phyloP scores from a whole-genome alignment of 805 yeast genomes.

The Spathaspora girioi region DNA sequence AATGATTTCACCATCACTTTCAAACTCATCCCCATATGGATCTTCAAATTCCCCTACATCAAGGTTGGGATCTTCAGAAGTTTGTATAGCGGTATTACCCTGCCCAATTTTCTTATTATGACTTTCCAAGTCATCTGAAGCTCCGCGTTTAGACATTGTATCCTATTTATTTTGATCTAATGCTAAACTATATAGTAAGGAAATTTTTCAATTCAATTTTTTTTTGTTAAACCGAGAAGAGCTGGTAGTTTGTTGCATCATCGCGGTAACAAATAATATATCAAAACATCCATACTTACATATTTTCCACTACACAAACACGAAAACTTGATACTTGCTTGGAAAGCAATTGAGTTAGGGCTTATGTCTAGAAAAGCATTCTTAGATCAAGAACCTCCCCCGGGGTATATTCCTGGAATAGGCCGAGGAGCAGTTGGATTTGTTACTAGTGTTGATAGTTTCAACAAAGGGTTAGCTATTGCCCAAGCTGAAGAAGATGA shows the following conservation, averaged over 20 bases:
- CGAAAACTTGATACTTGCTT: neutral
- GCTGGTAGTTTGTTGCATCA: neutral
- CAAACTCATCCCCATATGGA: constrained; percentile 86
- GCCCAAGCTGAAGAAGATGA: constrained; percentile 19
- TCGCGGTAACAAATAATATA: neutral
- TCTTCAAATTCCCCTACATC: constrained; percentile 87
- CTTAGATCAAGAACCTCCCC: constrained; percentile 81
- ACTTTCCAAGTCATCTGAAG: constrained; percentile 27
- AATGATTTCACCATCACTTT: constrained; percentile 85
- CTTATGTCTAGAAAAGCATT: constrained; percentile 59
- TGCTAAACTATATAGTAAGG: neutral
- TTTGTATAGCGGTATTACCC: constrained; percentile 32
- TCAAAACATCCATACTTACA: neutral
- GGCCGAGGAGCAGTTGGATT: constrained; percentile 97
- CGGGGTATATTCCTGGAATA: constrained; percentile 86
- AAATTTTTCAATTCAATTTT: neutral
- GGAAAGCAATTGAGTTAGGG: neutral
- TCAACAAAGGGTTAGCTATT: constrained; percentile 17
- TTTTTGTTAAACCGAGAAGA: neutral
- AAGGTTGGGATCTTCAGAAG: constrained; percentile 35
- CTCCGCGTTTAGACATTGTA: constrained; percentile 52
- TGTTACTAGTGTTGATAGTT: constrained; percentile 74
- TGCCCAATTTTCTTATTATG: constrained; percentile 21
- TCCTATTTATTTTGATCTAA: neutral
- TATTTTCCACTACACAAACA: neutral